Evolutionary conservation across 805 yeast genomes (phyloP).

Genomic region (Nakazawaea ishiwadae): DNA sequence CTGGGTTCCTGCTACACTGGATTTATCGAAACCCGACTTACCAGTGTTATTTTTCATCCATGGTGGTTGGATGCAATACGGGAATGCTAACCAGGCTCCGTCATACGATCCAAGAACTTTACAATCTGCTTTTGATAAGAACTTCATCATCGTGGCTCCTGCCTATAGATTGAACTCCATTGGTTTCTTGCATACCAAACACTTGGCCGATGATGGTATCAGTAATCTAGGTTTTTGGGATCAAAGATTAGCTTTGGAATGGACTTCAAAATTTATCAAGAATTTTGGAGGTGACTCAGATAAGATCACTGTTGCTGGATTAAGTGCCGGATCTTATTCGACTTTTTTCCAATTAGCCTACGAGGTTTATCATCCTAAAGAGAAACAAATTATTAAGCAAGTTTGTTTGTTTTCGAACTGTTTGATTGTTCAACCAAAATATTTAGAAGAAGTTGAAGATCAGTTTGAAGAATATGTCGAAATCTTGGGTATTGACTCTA

Average conservation of each 20-base stretch:
- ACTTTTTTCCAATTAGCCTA: constrained; percentile 37
- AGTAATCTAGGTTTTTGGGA: constrained; percentile 44
- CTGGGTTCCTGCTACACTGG: constrained; percentile 28
- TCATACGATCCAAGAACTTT: constrained; percentile 18
- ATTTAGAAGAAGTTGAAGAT: constrained; percentile 27
- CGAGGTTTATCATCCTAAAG: constrained; percentile 37
- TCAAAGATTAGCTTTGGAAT: constrained; percentile 40
- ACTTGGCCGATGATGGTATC: constrained; percentile 25
- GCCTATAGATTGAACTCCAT: constrained; percentile 38
- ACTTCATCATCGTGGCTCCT: constrained; percentile 31
- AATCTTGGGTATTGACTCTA: constrained; percentile 19
- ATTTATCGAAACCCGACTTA: constrained; percentile 16
- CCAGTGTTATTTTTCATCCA: constrained; percentile 36
- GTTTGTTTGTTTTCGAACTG: constrained; percentile 32
- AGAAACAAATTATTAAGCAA: constrained; percentile 34
- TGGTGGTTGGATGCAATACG: constrained; percentile 40
- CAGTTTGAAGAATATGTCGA: constrained; percentile 32
- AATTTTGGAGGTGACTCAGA: constrained; percentile 44
- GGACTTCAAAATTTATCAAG: constrained; percentile 38
- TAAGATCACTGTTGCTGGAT: constrained; percentile 38
- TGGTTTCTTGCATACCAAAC: constrained; percentile 33
- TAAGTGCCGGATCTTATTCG: constrained; percentile 43
- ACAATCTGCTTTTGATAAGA: constrained; percentile 23
- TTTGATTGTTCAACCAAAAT: constrained; percentile 34
- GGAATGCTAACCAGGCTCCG: constrained; percentile 19